Evolutionary conservation across 176 grass and related monocot species (phyloP).

Genomic region (Raddia distichophylla): DNA sequence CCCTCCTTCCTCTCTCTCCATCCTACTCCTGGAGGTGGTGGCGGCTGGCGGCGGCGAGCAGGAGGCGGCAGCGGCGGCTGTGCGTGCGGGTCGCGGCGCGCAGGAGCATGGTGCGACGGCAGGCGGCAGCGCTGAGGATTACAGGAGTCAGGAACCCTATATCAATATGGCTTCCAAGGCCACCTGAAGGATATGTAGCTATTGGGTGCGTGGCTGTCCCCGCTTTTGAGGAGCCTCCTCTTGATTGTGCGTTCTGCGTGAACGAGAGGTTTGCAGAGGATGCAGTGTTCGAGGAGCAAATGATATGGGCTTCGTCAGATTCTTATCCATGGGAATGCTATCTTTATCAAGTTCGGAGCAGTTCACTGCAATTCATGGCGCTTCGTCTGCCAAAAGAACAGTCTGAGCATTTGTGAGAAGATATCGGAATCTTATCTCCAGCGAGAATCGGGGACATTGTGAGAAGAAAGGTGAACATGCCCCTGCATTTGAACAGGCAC

Average conservation of each 20-base stretch:
- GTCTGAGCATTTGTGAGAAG: constrained; percentile 50
- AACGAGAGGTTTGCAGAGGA: constrained; percentile 60
- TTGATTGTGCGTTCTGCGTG: constrained; percentile 65
- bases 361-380: constrained; percentile 78
- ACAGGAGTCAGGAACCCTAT: constrained; percentile 61
- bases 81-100: no score
- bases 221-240: constrained; percentile 65
- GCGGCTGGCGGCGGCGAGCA: no score
- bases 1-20: no score
- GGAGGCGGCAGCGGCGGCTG: no score
- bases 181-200: constrained; percentile 75
- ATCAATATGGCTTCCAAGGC: constrained; percentile 84
- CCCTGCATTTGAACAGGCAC: background rate
- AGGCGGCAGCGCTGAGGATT: constrained; percentile 79
- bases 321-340: constrained; percentile 93
- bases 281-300: constrained; percentile 80
- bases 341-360: constrained; percentile 80
- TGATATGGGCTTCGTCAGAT: constrained; percentile 76
- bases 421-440: constrained; percentile 45
- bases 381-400: constrained; percentile 76
- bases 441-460: constrained; percentile 14
- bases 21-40: no score
- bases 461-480: background rate
- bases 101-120: no score
- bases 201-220: constrained; percentile 81